These are phyloP conservation scores for Sphaerobolus stellatus DNA, from an alignment of 1,284 basidiomycete species.

Conservation along the genomic window DNA sequence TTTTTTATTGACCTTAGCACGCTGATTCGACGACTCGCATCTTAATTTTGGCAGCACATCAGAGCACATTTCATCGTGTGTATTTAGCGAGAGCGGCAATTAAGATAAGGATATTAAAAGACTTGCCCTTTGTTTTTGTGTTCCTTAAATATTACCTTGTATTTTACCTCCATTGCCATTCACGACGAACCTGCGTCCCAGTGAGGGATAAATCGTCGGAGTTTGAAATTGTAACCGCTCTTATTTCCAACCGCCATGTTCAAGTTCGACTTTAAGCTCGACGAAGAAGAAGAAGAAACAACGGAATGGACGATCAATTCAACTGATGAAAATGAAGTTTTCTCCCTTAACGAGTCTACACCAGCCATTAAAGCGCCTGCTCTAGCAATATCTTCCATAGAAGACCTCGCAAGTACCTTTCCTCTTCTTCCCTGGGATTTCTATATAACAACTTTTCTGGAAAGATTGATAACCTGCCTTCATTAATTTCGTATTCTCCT, in stretches of 20 bases:
- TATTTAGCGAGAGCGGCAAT: background rate
- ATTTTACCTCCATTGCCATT: too few species aligned
- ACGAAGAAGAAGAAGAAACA: conserved; percentile 33
- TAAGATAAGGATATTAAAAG: background rate
- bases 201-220: background rate
- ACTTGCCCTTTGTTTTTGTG: background rate
- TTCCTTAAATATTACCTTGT: background rate
- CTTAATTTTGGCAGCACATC: background rate
- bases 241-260: too few species aligned
- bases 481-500: conserved; percentile 61
- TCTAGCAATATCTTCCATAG: background rate
- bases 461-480: conserved; percentile 41
- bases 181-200: background rate
- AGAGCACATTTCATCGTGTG: background rate
- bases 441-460: conserved; percentile 22
- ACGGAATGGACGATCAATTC: conserved; percentile 6
- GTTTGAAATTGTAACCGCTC: background rate
- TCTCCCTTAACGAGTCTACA: background rate
- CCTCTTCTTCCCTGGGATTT: conserved; percentile 31
- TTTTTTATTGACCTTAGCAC: background rate
- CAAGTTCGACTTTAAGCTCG: conserved; percentile 56
- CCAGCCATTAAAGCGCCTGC: background rate
- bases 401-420: background rate
- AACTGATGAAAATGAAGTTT: background rate
- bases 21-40: background rate